phyloP scores from a whole-genome alignment of 2,329 filamentous ascomycete species.

The Calonectria pseudoturangicola region DNA sequence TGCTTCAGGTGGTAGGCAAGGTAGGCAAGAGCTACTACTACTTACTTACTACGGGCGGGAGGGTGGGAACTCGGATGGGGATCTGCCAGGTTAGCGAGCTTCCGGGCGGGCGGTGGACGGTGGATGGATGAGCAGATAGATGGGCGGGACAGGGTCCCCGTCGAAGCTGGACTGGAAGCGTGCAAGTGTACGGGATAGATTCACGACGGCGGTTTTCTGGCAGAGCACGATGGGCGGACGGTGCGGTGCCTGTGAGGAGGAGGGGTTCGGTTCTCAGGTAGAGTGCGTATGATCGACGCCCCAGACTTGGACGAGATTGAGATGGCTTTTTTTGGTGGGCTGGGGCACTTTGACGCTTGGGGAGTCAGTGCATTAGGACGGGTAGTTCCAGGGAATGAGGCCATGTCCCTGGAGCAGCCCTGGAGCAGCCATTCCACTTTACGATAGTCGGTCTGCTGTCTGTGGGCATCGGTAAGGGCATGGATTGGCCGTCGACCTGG shows the following conservation, averaged over 20 bases:
- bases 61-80: conserved; percentile 29
- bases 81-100: conserved; percentile 38
- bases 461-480: conserved; percentile 23
- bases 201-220: background rate
- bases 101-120: conserved; percentile 27
- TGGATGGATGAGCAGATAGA: background rate
- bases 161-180: conserved; percentile 16
- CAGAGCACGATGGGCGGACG: background rate
- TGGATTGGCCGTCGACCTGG: conserved; percentile 5
- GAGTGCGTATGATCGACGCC: conserved; percentile 55
- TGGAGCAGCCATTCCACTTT: conserved; percentile 23
- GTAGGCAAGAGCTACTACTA: background rate
- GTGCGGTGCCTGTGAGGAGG: conserved; percentile 14
- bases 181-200: conserved; percentile 33
- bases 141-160: conserved; percentile 10
- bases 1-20: conserved; percentile 39
- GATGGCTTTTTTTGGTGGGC: conserved; percentile 38
- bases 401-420: conserved; percentile 30
- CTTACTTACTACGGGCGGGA: conserved; percentile 9
- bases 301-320: conserved; percentile 49
- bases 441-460: conserved; percentile 21
- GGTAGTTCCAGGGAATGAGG: conserved; percentile 39
- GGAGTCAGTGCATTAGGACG: conserved; percentile 50
- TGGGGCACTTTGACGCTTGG: conserved; percentile 50
- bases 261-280: conserved; percentile 48